Evolutionary conservation across 2,329 filamentous ascomycete genomes (phyloP).

Genomic region (Ceratocystis alfenasii): DNA sequence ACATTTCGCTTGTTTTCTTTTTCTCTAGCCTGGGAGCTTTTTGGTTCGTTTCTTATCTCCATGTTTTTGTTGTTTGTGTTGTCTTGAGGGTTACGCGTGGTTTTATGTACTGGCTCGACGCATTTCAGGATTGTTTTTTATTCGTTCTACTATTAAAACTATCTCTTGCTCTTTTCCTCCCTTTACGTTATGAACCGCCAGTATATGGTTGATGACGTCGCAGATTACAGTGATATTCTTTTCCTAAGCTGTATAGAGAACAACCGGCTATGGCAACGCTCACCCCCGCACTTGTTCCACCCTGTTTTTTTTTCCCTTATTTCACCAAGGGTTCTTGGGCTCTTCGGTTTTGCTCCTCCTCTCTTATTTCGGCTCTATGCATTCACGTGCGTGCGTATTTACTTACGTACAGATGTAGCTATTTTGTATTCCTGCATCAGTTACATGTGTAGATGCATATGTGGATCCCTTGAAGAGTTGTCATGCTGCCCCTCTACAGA

Average conservation of each 20-base stretch:
- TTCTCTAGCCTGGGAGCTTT: too few relatives aligned
- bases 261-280: too few relatives aligned
- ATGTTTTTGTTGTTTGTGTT: not conserved
- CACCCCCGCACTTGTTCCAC: not conserved
- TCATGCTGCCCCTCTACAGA: too few relatives aligned
- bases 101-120: not conserved
- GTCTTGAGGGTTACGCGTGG: not conserved
- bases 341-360: not conserved
- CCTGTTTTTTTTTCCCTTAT: not conserved
- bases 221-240: not conserved
- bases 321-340: not conserved
- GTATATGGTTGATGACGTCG: too few relatives aligned
- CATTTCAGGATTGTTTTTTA: not conserved
- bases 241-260: not conserved
- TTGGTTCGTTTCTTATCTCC: not conserved
- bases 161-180: not conserved
- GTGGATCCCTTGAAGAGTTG: too few relatives aligned
- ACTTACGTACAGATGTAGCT: too few relatives aligned
- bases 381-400: too few relatives aligned
- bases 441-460: too few relatives aligned
- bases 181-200: not conserved
- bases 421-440: too few relatives aligned
- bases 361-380: too few relatives aligned
- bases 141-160: not conserved
- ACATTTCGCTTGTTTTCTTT: not conserved